Evolutionary conservation across 495 filamentous ascomycete genomes (phyloP).

Genomic region (Trichoderma reesei): DNA sequence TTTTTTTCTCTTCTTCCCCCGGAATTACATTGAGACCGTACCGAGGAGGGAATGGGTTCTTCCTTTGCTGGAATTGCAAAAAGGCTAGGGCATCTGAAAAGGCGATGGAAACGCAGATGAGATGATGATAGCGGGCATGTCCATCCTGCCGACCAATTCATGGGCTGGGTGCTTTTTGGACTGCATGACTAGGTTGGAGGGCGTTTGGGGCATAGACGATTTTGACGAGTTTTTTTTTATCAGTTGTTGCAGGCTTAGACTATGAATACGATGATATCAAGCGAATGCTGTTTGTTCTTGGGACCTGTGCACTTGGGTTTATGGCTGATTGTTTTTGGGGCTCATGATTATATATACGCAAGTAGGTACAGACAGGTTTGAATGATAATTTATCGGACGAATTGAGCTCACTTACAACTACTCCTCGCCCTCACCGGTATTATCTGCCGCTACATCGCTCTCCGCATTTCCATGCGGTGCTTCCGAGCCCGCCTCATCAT

Average conservation of each 20-base stretch:
- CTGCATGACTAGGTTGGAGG: conserved; percentile 8
- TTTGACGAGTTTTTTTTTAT: conserved; percentile 1
- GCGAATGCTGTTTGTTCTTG: too few species aligned
- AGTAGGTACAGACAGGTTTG: too few species aligned
- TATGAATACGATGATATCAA: conserved; percentile 4
- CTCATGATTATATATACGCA: too few species aligned
- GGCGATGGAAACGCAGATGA: not conserved
- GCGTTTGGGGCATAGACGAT: conserved; percentile 7
- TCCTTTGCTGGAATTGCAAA: not conserved
- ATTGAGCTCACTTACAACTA: not conserved
- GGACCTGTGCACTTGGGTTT: too few species aligned
- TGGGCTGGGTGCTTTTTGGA: conserved; percentile 7
- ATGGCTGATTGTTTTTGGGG: too few species aligned
- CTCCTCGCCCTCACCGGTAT: not conserved
- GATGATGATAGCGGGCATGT: not conserved
- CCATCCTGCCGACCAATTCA: not conserved
- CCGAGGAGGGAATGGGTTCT: not conserved
- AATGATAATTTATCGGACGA: not conserved
- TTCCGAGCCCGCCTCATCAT: not conserved
- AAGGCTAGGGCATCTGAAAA: not conserved
- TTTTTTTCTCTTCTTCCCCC: conserved; percentile 1
- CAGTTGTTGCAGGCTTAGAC: conserved; percentile 6
- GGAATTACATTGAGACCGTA: conserved; percentile 8
- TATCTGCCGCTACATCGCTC: not conserved
- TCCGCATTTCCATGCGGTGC: not conserved